phyloP scores from a whole-genome alignment of 176 grass and related monocot species.

The Eleusine indica region DNA sequence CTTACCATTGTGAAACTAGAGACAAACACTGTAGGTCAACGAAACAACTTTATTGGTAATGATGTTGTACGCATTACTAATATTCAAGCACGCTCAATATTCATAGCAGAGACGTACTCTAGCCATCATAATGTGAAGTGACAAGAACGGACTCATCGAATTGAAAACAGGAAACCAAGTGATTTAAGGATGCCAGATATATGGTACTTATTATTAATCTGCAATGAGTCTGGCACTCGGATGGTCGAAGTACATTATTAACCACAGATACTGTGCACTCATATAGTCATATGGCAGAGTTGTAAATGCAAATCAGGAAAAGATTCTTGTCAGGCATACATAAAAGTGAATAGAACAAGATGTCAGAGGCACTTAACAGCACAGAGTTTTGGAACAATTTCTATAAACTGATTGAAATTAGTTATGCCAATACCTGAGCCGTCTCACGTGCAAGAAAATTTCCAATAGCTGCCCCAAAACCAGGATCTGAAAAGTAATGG shows the following conservation, averaged over 20 bases:
- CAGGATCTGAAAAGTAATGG: slow-evolving; percentile 85
- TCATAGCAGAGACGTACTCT: slow-evolving; percentile 18
- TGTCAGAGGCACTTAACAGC: neutral
- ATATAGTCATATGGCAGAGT: slow-evolving; percentile 15
- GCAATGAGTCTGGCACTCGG: slow-evolving; percentile 19
- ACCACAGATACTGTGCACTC: slow-evolving; percentile 26
- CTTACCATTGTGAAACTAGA: neutral
- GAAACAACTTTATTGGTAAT: slow-evolving; percentile 16
- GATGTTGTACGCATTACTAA: slow-evolving; percentile 6
- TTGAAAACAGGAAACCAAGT: slow-evolving; percentile 22
- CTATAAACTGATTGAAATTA: slow-evolving; percentile 7
- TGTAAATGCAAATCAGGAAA: slow-evolving; percentile 9
- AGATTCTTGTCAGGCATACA: slow-evolving; percentile 33
- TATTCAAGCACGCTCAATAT: slow-evolving; percentile 12
- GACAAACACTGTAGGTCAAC: neutral
- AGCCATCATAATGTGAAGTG: slow-evolving; percentile 27
- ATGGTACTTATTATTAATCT: neutral
- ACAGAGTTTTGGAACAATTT: slow-evolving; percentile 23
- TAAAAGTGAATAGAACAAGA: slow-evolving; percentile 21
- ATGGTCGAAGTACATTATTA: slow-evolving; percentile 15
- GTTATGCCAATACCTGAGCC: slow-evolving; percentile 63
- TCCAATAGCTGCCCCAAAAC: slow-evolving; percentile 70
- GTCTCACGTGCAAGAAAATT: slow-evolving; percentile 71
- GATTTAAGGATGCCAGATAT: slow-evolving; percentile 34
- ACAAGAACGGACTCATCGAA: neutral